These are phyloP conservation scores for Dothistroma pini DNA, from an alignment of 2,329 filamentous ascomycete genomes.

Conservation along the genomic window DNA sequence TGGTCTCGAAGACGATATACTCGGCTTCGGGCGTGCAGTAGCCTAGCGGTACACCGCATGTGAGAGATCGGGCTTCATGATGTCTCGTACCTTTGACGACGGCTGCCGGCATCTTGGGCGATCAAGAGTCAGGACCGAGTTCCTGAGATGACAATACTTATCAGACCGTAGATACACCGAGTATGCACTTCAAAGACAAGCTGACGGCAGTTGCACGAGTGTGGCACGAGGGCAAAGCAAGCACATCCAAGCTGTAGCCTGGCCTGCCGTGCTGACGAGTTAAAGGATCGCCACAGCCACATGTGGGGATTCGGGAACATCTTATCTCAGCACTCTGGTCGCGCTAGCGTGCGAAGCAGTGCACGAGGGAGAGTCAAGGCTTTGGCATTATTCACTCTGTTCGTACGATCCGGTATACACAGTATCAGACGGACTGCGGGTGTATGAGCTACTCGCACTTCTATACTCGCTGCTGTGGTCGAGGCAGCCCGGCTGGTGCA, in stretches of 20 bases:
- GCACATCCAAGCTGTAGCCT: constrained; percentile 1
- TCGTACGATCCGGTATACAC: not conserved
- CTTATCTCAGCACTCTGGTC: not conserved
- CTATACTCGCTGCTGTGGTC: no score
- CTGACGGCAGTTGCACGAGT: not conserved
- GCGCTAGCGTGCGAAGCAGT: not conserved
- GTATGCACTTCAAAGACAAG: not conserved
- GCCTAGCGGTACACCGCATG: not conserved
- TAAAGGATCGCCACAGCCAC: not conserved
- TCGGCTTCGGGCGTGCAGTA: not conserved
- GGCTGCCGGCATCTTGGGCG: constrained; percentile 3
- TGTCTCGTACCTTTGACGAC: constrained; percentile 6
- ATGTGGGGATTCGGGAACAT: not conserved
- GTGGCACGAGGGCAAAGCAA: not conserved
- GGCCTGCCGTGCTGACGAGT: not conserved
- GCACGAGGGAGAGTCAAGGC: not conserved
- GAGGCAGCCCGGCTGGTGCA: no score
- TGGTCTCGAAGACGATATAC: no score
- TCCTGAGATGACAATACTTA: not conserved
- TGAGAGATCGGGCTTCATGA: not conserved
- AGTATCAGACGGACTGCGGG: no score
- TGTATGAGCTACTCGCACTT: no score
- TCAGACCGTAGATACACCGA: not conserved
- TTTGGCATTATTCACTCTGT: not conserved
- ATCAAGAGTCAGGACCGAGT: not conserved